These are phyloP conservation scores for Oxytropis ochrocephala DNA, from an alignment of 306 rosid genomes.

Conservation along the genomic window DNA sequence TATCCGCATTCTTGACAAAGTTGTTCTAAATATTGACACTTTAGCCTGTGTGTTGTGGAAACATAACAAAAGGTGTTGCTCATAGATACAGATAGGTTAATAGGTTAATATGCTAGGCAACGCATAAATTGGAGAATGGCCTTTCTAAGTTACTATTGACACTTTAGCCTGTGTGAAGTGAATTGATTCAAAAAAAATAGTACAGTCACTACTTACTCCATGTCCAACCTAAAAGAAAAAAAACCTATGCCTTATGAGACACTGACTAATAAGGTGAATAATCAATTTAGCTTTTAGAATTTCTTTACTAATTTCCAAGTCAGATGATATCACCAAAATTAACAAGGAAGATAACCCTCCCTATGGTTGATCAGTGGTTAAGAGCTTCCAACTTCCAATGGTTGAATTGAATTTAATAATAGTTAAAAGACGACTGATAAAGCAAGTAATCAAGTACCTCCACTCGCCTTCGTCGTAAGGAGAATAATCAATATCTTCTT, in stretches of 20 bases:
- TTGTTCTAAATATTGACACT: neutral
- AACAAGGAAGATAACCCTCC: neutral
- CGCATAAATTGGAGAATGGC: neutral
- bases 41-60: neutral
- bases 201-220: neutral
- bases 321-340: neutral
- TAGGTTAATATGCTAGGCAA: neutral
- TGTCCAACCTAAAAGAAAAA: neutral
- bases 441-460: slow-evolving; percentile 46
- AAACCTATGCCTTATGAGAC: neutral
- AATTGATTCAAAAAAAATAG: neutral
- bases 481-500: slow-evolving; percentile 91
- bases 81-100: neutral
- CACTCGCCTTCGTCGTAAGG: slow-evolving; percentile 99
- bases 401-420: neutral
- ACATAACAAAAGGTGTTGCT: neutral
- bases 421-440: neutral
- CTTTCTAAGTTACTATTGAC: slow-evolving; percentile 2
- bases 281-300: neutral
- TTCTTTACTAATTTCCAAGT: neutral
- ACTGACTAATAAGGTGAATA: neutral
- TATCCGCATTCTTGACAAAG: neutral
- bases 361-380: neutral
- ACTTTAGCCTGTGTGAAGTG: neutral
- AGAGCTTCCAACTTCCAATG: neutral